phyloP scores from a whole-genome alignment of 2,329 filamentous ascomycete species.

The Ophiostoma montium region DNA sequence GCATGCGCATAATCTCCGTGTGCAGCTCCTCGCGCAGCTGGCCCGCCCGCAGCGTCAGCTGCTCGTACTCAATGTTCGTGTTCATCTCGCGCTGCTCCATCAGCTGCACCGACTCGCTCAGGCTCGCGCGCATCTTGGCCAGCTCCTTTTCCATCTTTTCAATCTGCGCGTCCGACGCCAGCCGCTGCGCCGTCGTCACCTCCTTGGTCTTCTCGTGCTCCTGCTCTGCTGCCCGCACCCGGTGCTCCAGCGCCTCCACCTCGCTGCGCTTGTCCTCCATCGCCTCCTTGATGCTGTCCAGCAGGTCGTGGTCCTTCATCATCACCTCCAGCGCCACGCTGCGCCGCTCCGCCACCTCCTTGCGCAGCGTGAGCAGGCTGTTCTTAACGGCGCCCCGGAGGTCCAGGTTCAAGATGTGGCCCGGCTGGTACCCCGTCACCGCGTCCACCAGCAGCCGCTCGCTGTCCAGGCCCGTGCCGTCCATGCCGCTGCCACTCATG shows the following conservation, averaged over 20 bases:
- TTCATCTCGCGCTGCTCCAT: constrained; percentile 95
- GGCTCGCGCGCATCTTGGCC: constrained; percentile 73
- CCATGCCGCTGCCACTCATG: not conserved
- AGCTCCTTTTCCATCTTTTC: constrained; percentile 98
- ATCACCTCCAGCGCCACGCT: constrained; percentile 73
- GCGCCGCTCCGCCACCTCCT: constrained; percentile 83
- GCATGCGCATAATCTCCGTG: constrained; percentile 86
- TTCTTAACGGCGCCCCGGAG: constrained; percentile 70
- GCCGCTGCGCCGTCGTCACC: constrained; percentile 70
- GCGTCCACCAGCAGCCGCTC: constrained; percentile 74
- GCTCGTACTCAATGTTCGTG: constrained; percentile 93
- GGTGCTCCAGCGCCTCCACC: constrained; percentile 81
- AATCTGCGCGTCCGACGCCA: constrained; percentile 82
- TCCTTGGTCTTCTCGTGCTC: constrained; percentile 93
- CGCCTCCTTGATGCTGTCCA: constrained; percentile 90
- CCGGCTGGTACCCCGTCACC: constrained; percentile 76
- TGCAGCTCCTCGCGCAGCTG: constrained; percentile 91
- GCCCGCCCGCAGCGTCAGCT: constrained; percentile 72
- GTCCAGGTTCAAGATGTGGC: constrained; percentile 79
- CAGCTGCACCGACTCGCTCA: constrained; percentile 76
- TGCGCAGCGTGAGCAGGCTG: constrained; percentile 63
- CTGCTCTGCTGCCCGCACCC: constrained; percentile 75
- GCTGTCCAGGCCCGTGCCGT: constrained; percentile 28
- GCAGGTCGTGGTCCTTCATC: constrained; percentile 84
- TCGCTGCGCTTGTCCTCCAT: constrained; percentile 92